Base-by-base conservation (phyloP, 768 basidiomycete species). In the Cystofilobasidium bisporidii region DNA sequence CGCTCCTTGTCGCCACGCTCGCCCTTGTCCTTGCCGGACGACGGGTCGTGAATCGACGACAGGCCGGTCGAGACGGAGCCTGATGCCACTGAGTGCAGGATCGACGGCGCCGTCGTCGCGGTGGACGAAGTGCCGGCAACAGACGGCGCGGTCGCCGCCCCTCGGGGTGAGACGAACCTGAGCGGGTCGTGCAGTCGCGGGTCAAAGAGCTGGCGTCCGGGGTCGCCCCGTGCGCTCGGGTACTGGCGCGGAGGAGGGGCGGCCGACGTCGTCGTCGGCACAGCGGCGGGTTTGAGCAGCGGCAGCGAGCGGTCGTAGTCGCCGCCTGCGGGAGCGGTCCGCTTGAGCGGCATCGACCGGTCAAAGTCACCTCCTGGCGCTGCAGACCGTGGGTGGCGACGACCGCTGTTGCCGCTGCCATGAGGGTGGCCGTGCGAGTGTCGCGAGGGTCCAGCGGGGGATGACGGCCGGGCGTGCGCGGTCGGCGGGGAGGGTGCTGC, bases 131-230 rank as follows among this genome's bases (percentile, higher is more conserved):
- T 71, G 17, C 61, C 65, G 81, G 40, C 85, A 82, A 45, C 66
- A 15, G 61, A 63, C 14, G 70, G 66, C 14, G 72, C 58, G 26
- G 24, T 10, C 24, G 57, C n/a, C 24, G 43, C 47, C 43, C 24
- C 61, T 26, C 32, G 67, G 45, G 30, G 47, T 32, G 3, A 64
- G 63, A 14, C 80, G 77, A 98, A 98, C 15, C 87, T 83, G 38
- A 91, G 83, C 0, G 96, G 91, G 75, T 98, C 90, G 75, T 98
- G 89, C 73, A 89, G 86, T 45, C 88, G 82, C 68, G 88, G 89
- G 74, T 98, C 91, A 64, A 78, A 78, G 11, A 78, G 73, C 65
- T 76, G 74, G 24, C 72, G 65, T 20, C 36, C 41, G 28, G 28
- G 28, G 15, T 56, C 53, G 30, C 53, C 28, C 10, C 14, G 15